Evolutionary conservation across 2,329 filamentous ascomycete genomes (phyloP).

Genomic region (Arthroderma sp.): DNA sequence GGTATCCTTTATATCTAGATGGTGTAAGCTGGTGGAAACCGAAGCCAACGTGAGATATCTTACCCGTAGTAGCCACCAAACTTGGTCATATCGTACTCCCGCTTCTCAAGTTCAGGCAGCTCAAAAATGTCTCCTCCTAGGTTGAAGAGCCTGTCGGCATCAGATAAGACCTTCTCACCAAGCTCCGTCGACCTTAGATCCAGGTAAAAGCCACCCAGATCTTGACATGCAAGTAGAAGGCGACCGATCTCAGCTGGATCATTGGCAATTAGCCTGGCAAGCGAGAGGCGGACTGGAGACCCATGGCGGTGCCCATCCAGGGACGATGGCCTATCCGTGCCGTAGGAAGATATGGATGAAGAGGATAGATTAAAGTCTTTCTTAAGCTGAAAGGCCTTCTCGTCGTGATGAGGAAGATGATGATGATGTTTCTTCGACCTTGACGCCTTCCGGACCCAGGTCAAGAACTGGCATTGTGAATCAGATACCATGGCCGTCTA

Average conservation of each 20-base stretch:
- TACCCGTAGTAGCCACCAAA: constrained; percentile 13
- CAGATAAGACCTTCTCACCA: constrained; percentile 6
- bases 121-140: constrained; percentile 8
- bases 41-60: background rate
- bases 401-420: background rate
- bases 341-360: background rate
- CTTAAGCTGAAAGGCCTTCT: background rate
- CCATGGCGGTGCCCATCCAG: background rate
- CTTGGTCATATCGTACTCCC: constrained; percentile 10
- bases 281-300: constrained; percentile 7
- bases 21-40: background rate
- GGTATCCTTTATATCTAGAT: constrained; percentile 11
- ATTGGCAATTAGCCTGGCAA: constrained; percentile 8
- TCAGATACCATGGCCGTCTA: background rate
- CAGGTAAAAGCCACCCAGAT: constrained; percentile 11
- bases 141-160: constrained; percentile 6
- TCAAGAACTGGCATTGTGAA: background rate
- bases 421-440: background rate
- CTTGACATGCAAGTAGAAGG: constrained; percentile 6
- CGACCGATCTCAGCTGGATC: constrained; percentile 5
- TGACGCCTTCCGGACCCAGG: background rate
- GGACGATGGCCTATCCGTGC: background rate
- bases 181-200: constrained; percentile 9
- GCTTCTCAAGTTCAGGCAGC: constrained; percentile 4
- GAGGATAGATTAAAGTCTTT: background rate